Conservation (phyloP, 2,329 filamentous ascomycete genomes). For the Ophiostoma sp. region DNA sequence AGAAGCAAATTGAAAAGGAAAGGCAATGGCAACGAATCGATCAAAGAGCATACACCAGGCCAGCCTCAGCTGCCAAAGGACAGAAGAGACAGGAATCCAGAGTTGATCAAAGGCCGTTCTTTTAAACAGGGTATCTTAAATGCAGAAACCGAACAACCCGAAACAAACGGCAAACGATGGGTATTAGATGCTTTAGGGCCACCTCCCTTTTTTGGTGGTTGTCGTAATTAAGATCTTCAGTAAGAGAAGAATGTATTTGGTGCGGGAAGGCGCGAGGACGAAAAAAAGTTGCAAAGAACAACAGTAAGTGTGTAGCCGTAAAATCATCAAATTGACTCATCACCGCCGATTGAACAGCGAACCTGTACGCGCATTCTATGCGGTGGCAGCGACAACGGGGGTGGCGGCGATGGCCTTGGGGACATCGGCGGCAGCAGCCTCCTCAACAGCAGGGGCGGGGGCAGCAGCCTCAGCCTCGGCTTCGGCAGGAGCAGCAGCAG, state of each 20-base stretch:
- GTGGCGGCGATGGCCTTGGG: conserved; percentile 41
- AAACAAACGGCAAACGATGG: conserved; percentile 31
- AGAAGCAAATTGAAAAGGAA: conserved; percentile 19
- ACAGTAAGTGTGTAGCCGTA: conserved; percentile 15
- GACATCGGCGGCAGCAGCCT: conserved; percentile 40
- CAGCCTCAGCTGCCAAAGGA: not conserved
- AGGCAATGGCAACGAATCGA: conserved; percentile 11
- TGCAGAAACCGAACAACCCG: conserved; percentile 53
- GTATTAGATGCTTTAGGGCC: conserved; percentile 24
- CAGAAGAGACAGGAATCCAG: not conserved
- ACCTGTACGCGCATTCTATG: conserved; percentile 42
- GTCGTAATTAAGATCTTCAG: not conserved
- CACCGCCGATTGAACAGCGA: conserved; percentile 25
- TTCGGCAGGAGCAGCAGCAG: conserved; percentile 35
- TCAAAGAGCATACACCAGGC: not conserved
- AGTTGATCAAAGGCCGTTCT: not conserved
- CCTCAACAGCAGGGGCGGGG: conserved; percentile 35
- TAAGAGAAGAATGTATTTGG: not conserved
- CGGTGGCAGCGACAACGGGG: conserved; percentile 53
- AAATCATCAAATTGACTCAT: conserved; percentile 31
- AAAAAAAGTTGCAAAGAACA: conserved; percentile 17
- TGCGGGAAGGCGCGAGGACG: not conserved
- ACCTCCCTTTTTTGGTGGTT: conserved; percentile 25
- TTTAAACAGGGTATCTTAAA: conserved; percentile 41
- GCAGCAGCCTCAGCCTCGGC: conserved; percentile 36